These are phyloP conservation scores for Lagenaria siceraria DNA, from an alignment of 306 rosid species.

Conservation along the genomic window DNA sequence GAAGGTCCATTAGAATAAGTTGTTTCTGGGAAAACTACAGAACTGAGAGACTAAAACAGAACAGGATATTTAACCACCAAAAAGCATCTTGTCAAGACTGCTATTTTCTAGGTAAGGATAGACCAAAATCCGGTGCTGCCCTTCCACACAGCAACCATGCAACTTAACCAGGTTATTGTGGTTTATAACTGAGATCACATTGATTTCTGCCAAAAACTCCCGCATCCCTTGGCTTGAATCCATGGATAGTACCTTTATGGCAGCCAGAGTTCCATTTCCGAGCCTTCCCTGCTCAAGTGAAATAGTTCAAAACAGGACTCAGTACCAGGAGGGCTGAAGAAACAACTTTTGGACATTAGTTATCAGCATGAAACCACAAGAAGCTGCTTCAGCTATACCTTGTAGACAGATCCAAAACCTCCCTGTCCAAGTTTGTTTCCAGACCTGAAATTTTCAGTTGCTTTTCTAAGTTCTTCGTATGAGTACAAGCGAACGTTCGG, in stretches of 20 bases:
- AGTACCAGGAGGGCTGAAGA: background rate
- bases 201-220: constrained; percentile 78
- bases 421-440: constrained; percentile 67
- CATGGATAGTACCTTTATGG: constrained; percentile 63
- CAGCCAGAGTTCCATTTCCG: constrained; percentile 40
- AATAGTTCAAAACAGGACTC: constrained; percentile 1
- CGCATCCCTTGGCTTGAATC: constrained; percentile 52
- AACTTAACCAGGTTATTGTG: constrained; percentile 74
- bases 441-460: constrained; percentile 39
- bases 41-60: background rate
- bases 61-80: constrained; percentile 23
- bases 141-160: constrained; percentile 69
- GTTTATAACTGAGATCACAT: constrained; percentile 50
- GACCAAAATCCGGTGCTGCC: constrained; percentile 59
- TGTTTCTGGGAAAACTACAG: background rate
- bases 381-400: constrained; percentile 30
- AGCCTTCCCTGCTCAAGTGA: constrained; percentile 37
- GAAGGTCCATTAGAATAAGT: constrained; percentile 13
- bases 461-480: constrained; percentile 47
- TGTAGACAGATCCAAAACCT: constrained; percentile 83
- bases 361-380: background rate
- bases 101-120: constrained; percentile 78
- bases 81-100: constrained; percentile 63
- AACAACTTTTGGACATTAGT: background rate
- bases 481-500: constrained; percentile 40